phyloP scores from a whole-genome alignment of 2,329 filamentous ascomycete genomes.

The Alternaria rosae region DNA sequence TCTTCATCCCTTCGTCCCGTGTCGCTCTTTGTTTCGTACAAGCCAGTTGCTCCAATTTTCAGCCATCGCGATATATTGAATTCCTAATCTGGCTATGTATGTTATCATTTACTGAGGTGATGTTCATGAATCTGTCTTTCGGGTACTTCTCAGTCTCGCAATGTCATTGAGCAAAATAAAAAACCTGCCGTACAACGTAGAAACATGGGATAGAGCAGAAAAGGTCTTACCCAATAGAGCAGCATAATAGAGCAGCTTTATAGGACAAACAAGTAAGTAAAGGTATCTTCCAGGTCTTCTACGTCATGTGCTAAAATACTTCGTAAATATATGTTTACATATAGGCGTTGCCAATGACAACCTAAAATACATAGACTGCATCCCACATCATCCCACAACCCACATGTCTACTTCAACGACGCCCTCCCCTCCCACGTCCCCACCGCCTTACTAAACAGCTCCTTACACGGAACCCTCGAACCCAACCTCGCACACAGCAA shows the following conservation, averaged over 20 bases:
- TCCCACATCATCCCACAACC: not conserved
- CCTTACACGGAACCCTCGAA: conserved; percentile 80
- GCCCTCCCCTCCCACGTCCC: conserved; percentile 41
- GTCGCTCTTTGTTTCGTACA: not conserved
- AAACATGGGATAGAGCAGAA: no score
- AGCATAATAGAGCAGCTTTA: accelerated
- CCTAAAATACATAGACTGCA: not conserved
- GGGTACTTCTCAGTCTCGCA: accelerated
- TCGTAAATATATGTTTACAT: not conserved
- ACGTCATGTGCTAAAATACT: no score
- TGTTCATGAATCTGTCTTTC: not conserved
- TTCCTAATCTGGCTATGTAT: not conserved
- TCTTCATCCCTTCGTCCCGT: not conserved
- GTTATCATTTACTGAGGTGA: not conserved
- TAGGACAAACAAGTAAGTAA: not conserved
- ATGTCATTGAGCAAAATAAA: not conserved
- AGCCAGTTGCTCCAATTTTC: not conserved
- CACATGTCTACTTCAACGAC: conserved; percentile 11
- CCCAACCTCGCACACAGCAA: conserved; percentile 86
- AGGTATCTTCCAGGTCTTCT: no score
- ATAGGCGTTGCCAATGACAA: not conserved
- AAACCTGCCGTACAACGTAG: no score
- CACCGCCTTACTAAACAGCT: conserved; percentile 73
- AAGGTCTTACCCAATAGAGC: no score
- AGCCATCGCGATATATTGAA: not conserved